Base-by-base conservation (phyloP, 495 filamentous ascomycete species). In the Penicillium parvum region DNA sequence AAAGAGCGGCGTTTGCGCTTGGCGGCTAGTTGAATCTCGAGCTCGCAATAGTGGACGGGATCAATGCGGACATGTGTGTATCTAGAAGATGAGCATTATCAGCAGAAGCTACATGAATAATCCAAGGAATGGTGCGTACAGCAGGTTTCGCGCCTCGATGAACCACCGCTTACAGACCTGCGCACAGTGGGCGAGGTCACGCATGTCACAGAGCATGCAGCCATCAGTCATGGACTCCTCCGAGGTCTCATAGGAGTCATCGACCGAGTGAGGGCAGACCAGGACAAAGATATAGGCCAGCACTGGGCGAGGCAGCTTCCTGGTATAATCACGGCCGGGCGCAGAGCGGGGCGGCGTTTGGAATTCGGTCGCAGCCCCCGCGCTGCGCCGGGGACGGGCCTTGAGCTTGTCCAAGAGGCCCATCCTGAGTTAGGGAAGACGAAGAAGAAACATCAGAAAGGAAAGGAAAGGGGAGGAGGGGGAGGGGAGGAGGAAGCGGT, bases 121-220 rank as follows among this genome's bases (percentile, higher is more conserved):
- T 4, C 16, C 17, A 14, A 25, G 38, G 21, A 33, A 7, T 3
- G 12, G 25, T 10, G 16, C 40, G 16, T 54, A 88, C 85, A 91
- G 68, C 8, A 84, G 49, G 1, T 48, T 47, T 32, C 55, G 60
- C 30, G 66, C 68, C 32, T 74, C 71, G 9, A 75, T 53, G 53
- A 76, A 79, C 90, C 90, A 98, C 50, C 71, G 74, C 58, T 77
- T 81, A 58, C 76, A 85, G 28, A 88, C 86, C 46, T 75, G 68
- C 15, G 81, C 76, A 63, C 86, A 90, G 55, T 84, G 81, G 29
- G 88, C 83, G 42, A 98, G 76, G 60, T 97, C 90, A 48, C 90
- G 84, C 71, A 94, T 77, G 69, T 95, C 90, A 71, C 92, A 98
- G 19, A 95, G 81, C 87, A 91, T 90, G 65, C 92, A 98, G 47